Evolutionary conservation across 1,139 yeast species (phyloP).

Genomic region (Debaryomyces subglobosus): DNA sequence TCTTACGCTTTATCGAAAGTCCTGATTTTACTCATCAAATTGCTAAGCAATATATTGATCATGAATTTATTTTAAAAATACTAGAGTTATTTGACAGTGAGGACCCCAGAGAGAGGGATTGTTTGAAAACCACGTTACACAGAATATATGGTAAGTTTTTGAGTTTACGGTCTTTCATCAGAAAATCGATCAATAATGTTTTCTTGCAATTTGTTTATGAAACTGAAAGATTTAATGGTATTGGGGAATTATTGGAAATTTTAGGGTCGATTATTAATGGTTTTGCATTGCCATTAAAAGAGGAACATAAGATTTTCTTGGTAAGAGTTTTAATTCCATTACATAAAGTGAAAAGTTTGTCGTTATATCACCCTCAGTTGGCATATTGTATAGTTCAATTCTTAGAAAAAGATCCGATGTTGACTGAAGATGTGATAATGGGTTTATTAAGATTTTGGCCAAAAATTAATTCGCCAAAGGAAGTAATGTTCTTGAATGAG

Average conservation of each 20-base stretch:
- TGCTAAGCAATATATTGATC: conserved; percentile 94
- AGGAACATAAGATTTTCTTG: conserved; percentile 91
- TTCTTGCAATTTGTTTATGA: conserved; percentile 93
- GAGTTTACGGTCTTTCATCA: conserved; percentile 84
- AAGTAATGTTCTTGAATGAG: conserved; percentile 93
- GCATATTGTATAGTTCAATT: conserved; percentile 98
- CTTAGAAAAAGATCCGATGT: conserved; percentile 85
- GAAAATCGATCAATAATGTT: conserved; percentile 90
- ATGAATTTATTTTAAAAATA: conserved; percentile 76
- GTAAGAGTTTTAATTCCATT: conserved; percentile 88
- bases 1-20: conserved; percentile 87
- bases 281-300: conserved; percentile 94
- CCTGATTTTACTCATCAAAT: conserved; percentile 93
- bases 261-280: conserved; percentile 97
- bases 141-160: conserved; percentile 94
- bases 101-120: conserved; percentile 95
- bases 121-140: conserved; percentile 91
- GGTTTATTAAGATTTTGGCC: conserved; percentile 97
- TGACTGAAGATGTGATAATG: conserved; percentile 94
- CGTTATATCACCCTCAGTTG: conserved; percentile 92
- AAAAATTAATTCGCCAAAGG: conserved; percentile 91
- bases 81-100: conserved; percentile 93
- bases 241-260: conserved; percentile 91
- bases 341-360: conserved; percentile 87
- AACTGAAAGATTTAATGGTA: conserved; percentile 94